Conservation (phyloP, 23 red algal genomes). For the Gracilaria caudata region DNA sequence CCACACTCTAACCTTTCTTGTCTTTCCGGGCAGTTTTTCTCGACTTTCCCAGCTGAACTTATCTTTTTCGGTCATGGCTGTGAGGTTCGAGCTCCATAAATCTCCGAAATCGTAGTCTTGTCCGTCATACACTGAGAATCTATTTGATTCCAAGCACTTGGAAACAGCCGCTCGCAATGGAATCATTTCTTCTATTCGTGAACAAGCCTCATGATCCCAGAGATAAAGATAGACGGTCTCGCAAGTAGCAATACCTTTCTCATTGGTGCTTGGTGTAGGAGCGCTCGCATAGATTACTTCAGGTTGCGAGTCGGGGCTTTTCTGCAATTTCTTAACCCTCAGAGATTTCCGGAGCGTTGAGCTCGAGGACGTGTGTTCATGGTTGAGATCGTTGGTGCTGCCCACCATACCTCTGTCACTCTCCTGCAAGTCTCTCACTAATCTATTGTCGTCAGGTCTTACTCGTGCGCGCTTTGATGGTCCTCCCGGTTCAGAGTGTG, state of each 20-base stretch:
- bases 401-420: not conserved
- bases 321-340: not conserved
- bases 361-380: not conserved
- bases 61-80: constrained; percentile 24
- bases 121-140: constrained; percentile 40
- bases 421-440: not conserved
- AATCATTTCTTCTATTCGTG: not conserved
- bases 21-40: not conserved
- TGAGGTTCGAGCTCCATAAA: not conserved
- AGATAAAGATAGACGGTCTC: constrained; percentile 17
- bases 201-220: constrained; percentile 17
- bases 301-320: not conserved
- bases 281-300: not conserved
- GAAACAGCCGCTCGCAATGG: constrained; percentile 14
- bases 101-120: constrained; percentile 48
- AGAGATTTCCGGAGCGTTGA: not conserved
- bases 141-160: not conserved
- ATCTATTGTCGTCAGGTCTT: not conserved
- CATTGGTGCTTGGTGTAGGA: not conserved
- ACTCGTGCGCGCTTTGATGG: not conserved
- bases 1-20: constrained; percentile 45
- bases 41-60: not conserved
- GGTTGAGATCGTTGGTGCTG: not conserved
- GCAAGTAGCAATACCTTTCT: not conserved
- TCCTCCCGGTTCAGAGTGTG: not conserved